These are phyloP conservation scores for Stereocaulon alpinum DNA, from an alignment of 495 filamentous ascomycete genomes.

Conservation along the genomic window DNA sequence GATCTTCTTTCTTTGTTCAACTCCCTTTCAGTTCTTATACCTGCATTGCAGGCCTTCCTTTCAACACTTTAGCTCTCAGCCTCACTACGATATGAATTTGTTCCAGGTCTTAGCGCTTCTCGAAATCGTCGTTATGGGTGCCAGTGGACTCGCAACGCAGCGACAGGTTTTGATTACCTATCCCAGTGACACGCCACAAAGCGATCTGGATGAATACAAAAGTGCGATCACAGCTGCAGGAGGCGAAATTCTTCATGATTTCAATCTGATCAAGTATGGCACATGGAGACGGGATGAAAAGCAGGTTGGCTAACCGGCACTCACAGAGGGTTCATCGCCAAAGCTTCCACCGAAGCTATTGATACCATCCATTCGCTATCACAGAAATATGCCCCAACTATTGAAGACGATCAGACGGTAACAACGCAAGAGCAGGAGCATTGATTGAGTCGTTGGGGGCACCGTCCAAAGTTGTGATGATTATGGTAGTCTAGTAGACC, in stretches of 20 bases:
- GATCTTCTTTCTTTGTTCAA: neutral
- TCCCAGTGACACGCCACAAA: constrained; percentile 58
- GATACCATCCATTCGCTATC: constrained; percentile 58
- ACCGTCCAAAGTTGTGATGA: neutral
- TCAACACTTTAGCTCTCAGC: neutral
- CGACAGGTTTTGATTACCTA: constrained; percentile 74
- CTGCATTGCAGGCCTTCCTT: neutral
- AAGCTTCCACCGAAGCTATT: constrained; percentile 56
- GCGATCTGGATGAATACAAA: constrained; percentile 58
- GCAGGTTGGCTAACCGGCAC: neutral
- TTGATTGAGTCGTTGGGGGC: neutral
- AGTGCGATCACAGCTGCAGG: constrained; percentile 50
- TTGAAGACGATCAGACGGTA: constrained; percentile 70
- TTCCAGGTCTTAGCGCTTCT: constrained; percentile 39
- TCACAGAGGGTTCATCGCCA: constrained; percentile 66
- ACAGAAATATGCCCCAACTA: constrained; percentile 49
- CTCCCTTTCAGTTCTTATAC: neutral
- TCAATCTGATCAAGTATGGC: constrained; percentile 45
- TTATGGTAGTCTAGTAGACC: neutral
- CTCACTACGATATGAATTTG: constrained; percentile 45
- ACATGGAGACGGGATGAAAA: neutral
- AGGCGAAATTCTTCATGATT: constrained; percentile 42
- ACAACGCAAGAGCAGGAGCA: constrained; percentile 14
- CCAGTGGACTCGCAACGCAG: constrained; percentile 45
- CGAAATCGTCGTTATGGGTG: constrained; percentile 42